Conservation (phyloP, 352 stramenopile genomes). For the Saprolegnia parasitica region DNA sequence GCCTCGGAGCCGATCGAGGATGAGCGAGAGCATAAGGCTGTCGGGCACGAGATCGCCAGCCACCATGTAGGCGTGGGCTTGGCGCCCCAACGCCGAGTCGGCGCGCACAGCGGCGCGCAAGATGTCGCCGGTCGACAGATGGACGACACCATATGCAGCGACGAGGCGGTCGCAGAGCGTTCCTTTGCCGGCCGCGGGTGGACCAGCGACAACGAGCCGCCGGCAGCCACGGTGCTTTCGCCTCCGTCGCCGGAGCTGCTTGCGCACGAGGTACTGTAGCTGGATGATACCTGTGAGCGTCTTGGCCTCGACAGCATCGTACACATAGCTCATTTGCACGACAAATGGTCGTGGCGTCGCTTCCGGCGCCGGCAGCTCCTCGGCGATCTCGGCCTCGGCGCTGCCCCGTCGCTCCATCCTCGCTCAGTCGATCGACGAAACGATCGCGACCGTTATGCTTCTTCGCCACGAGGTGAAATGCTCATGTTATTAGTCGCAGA, state of each 20-base stretch:
- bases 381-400: slow-evolving; percentile 4
- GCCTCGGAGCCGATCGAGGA: slow-evolving; percentile 65
- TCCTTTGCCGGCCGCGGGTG: slow-evolving; percentile 92
- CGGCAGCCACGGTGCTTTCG: not conserved
- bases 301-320: slow-evolving; percentile 22
- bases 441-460: no score
- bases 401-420: not conserved
- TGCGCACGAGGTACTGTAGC: slow-evolving; percentile 23
- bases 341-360: not conserved
- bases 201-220: slow-evolving; percentile 54
- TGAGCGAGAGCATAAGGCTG: slow-evolving; percentile 47
- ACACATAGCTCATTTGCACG: slow-evolving; percentile 27
- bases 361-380: slow-evolving; percentile 20
- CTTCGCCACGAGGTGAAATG: no score
- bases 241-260: not conserved
- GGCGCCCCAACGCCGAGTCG: slow-evolving; percentile 33
- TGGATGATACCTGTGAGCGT: slow-evolving; percentile 23
- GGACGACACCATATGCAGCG: slow-evolving; percentile 81
- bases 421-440: not conserved
- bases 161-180: slow-evolving; percentile 91
- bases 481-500: no score
- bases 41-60: slow-evolving; percentile 47
- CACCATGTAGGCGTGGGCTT: slow-evolving; percentile 49
- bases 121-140: slow-evolving; percentile 91
- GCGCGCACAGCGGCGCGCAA: slow-evolving; percentile 75